phyloP scores from a whole-genome alignment of 257 asterid species.

The Nicotiana benthamiana region DNA sequence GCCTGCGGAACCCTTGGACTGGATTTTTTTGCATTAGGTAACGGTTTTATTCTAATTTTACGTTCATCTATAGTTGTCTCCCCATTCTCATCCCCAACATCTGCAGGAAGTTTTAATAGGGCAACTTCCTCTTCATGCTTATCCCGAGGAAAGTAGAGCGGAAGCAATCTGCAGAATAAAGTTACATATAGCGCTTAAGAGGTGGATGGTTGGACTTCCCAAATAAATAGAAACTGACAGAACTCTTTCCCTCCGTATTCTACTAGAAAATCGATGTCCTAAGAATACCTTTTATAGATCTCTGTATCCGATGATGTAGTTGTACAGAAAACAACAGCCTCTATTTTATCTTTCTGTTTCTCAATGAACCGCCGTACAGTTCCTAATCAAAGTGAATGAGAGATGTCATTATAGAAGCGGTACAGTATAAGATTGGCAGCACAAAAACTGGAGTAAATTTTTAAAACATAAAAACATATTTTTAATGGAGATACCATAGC shows the following conservation, averaged over 20 bases:
- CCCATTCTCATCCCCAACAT: constrained; percentile 99
- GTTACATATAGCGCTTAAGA: neutral
- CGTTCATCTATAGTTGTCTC: constrained; percentile 89
- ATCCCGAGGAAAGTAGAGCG: constrained; percentile 93
- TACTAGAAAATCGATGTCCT: neutral
- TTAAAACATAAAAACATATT: neutral
- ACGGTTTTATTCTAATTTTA: constrained; percentile 82
- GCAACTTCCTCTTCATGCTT: constrained; percentile 82
- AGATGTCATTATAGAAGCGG: neutral
- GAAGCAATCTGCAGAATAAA: constrained; percentile 58
- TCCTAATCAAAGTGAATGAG: constrained; percentile 37
- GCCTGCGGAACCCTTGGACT: constrained; percentile 30
- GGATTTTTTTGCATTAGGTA: constrained; percentile 68
- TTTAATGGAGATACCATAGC: neutral
- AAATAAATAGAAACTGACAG: neutral
- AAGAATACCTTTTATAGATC: constrained; percentile 77
- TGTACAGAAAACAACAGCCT: constrained; percentile 76
- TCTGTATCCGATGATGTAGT: constrained; percentile 80
- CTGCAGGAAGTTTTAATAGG: constrained; percentile 80
- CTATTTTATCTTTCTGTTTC: constrained; percentile 81
- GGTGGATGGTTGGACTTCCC: neutral
- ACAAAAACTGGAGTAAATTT: neutral
- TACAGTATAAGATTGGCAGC: neutral
- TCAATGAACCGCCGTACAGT: constrained; percentile 86
- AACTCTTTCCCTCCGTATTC: neutral